Evolutionary conservation across 2,329 filamentous ascomycete genomes (phyloP).

Genomic region (Talaromyces sp.): DNA sequence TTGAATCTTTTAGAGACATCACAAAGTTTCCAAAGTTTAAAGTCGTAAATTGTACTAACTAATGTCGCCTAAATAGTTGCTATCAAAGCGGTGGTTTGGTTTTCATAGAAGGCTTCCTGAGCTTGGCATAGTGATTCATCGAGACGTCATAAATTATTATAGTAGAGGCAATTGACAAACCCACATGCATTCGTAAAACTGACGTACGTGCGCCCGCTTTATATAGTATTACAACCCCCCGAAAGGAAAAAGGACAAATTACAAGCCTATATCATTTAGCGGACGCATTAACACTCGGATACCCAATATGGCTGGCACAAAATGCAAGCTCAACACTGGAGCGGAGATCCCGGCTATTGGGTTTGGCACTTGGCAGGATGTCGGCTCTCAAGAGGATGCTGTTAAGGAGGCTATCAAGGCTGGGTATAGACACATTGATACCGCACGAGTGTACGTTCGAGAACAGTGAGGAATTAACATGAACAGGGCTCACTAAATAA

Average conservation of each 20-base stretch:
- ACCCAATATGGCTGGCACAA: conserved; percentile 21
- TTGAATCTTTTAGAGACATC: not conserved
- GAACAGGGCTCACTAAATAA: not conserved
- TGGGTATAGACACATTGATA: conserved; percentile 54
- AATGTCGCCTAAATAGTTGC: not conserved
- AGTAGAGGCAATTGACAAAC: not conserved
- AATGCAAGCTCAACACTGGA: conserved; percentile 43
- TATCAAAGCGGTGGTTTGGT: not conserved
- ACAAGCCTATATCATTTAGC: not conserved
- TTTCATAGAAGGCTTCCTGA: not conserved
- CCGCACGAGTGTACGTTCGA: conserved; percentile 36
- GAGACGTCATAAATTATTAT: not conserved
- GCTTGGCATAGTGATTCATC: not conserved
- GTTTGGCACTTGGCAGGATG: conserved; percentile 52
- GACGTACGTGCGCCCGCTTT: not conserved
- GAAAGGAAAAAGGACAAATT: not conserved
- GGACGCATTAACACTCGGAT: not conserved
- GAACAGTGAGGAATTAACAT: not conserved
- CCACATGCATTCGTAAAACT: not conserved
- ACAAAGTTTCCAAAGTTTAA: not conserved
- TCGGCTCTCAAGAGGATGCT: conserved; percentile 43
- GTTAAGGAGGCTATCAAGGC: conserved; percentile 43
- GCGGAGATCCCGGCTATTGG: conserved; percentile 44
- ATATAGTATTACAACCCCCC: not conserved
- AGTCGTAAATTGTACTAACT: not conserved